Conservation (phyloP, 164 flowering plant species). For the Litsea cubeba region DNA sequence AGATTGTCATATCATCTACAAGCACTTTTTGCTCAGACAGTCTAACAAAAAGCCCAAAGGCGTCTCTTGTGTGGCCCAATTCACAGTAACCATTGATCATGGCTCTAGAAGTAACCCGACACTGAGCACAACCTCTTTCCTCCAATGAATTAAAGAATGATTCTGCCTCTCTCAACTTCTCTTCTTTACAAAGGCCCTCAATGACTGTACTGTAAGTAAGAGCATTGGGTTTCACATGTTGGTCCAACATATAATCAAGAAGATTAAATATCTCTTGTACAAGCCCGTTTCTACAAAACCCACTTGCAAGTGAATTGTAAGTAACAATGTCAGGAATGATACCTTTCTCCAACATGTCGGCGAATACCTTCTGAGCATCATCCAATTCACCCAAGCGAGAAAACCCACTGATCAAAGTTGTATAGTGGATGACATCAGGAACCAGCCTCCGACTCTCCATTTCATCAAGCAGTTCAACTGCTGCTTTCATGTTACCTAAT, state of each 20-base stretch:
- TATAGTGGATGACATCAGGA: conserved; percentile 60
- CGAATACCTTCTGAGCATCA: conserved; percentile 41
- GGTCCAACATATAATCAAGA: conserved; percentile 40
- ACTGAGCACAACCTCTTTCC: conserved; percentile 25
- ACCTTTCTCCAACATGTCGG: conserved; percentile 48
- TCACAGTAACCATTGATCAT: conserved; percentile 70
- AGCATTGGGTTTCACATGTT: conserved; percentile 44
- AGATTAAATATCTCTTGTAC: conserved; percentile 28
- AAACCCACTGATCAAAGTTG: conserved; percentile 60
- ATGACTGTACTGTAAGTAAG: conserved; percentile 46
- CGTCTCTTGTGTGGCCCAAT: conserved; percentile 29
- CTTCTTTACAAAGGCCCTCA: conserved; percentile 60
- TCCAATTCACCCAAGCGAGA: conserved; percentile 41
- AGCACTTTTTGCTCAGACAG: conserved; percentile 28
- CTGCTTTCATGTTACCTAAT: conserved; percentile 54
- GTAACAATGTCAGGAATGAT: conserved; percentile 49
- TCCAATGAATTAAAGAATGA: conserved; percentile 32
- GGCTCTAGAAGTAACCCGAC: conserved; percentile 41
- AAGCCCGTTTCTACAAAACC: conserved; percentile 50
- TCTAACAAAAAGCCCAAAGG: conserved; percentile 40
- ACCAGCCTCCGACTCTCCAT: conserved; percentile 42
- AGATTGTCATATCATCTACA: conserved; percentile 29
- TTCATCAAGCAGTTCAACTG: conserved; percentile 43
- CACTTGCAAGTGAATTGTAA: conserved; percentile 57
- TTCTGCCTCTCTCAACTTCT: conserved; percentile 66